Conservation (phyloP, 441 rosid species). For the Erodium chrysanthum region DNA sequence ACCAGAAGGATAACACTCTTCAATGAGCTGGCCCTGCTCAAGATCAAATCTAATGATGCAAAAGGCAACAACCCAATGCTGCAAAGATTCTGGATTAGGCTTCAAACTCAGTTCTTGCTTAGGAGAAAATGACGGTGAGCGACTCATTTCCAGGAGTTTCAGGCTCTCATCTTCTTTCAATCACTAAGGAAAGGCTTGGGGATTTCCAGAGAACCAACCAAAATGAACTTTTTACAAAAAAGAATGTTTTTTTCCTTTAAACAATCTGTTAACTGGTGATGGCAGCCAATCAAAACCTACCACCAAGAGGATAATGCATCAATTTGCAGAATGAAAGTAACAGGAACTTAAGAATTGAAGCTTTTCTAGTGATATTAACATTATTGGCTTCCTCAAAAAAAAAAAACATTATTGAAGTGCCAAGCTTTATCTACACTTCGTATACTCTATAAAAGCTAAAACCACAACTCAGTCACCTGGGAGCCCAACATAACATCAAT, state of each 20-base stretch:
- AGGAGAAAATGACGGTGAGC: constrained; percentile 75
- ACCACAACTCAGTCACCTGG: neutral
- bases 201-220: neutral
- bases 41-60: constrained; percentile 88
- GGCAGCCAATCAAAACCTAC: neutral
- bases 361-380: neutral
- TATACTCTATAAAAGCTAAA: neutral
- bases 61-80: constrained; percentile 75
- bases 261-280: neutral
- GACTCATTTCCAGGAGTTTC: constrained; percentile 51
- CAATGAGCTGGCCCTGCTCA: constrained; percentile 94
- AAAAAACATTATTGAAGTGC: neutral
- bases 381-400: too few species aligned
- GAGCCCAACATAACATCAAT: neutral
- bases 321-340: neutral
- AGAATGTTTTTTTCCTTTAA: neutral
- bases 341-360: neutral
- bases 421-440: neutral
- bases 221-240: neutral
- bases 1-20: constrained; percentile 76
- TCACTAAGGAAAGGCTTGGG: neutral
- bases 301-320: neutral
- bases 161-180: neutral
- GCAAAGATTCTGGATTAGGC: constrained; percentile 56
- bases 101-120: constrained; percentile 54